phyloP scores from a whole-genome alignment of 1,284 basidiomycete genomes.

The Naganishia sp. region DNA sequence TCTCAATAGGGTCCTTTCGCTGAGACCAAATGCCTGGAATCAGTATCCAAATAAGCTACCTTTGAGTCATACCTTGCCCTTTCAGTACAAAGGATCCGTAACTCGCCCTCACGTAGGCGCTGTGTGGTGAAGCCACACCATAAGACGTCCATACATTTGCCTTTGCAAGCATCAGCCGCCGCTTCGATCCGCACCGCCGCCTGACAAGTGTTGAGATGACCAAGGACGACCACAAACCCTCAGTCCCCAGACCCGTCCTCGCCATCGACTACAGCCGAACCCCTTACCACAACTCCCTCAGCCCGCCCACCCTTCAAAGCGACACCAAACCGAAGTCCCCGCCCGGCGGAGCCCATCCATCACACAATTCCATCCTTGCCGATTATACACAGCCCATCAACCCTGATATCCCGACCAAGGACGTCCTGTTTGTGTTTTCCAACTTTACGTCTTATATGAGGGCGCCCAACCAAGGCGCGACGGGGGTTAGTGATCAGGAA shows the following conservation, averaged over 20 bases:
- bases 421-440: conserved; percentile 47
- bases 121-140: background rate
- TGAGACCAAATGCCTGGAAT: too few relatives aligned
- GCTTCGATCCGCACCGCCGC: too few relatives aligned
- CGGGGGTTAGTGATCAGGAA: conserved; percentile 41
- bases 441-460: conserved; percentile 50
- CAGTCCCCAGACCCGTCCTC: conserved; percentile 5
- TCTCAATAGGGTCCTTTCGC: too few relatives aligned
- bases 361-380: background rate
- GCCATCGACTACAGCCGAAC: conserved; percentile 13
- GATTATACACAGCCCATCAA: conserved; percentile 36
- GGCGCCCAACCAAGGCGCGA: conserved; percentile 44
- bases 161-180: too few relatives aligned
- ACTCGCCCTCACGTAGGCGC: too few relatives aligned
- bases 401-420: conserved; percentile 45
- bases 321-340: background rate
- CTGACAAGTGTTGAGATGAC: background rate
- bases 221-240: conserved; percentile 22
- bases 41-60: background rate
- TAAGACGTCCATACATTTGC: background rate
- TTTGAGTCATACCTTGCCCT: background rate
- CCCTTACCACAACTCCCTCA: conserved; percentile 16
- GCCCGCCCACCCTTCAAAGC: background rate
- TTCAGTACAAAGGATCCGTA: conserved; percentile 4
- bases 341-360: background rate